Percentiles rank a stretch among this genome's conserved stretches.
These are phyloP conservation scores for Brasilioporus rufonigricans DNA, from an alignment of 768 basidiomycete species.

Conservation along the genomic window DNA sequence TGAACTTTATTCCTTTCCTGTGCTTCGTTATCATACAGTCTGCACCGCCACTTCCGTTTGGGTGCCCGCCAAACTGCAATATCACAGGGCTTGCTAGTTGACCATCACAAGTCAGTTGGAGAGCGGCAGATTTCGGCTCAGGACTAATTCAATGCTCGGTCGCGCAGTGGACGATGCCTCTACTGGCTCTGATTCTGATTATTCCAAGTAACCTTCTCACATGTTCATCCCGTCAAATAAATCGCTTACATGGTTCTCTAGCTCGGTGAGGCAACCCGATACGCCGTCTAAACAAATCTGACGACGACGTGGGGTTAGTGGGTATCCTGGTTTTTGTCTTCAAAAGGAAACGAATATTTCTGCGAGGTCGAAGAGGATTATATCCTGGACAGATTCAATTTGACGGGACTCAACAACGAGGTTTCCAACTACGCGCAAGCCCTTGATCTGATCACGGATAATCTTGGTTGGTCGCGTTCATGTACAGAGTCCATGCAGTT, in stretches of 20 bases:
- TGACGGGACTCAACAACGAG: conserved; percentile 95
- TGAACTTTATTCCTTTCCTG: conserved; percentile 16
- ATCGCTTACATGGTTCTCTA: conserved; percentile 19
- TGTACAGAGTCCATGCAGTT: neutral
- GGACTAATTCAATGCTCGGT: conserved; percentile 34
- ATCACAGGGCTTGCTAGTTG: conserved; percentile 2
- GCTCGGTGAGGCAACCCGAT: conserved; percentile 27
- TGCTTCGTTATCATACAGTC: neutral
- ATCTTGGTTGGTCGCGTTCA: conserved; percentile 65
- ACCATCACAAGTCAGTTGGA: conserved; percentile 25
- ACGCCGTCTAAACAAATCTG: conserved; percentile 15
- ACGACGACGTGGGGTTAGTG: conserved; percentile 50
- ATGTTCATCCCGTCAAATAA: neutral
- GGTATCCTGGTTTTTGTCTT: conserved; percentile 97
- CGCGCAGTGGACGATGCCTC: conserved; percentile 79
- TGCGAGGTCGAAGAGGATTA: conserved; percentile 99
- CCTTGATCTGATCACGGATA: conserved; percentile 94
- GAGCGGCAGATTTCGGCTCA: conserved; percentile 12
- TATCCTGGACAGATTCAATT: conserved; percentile 96
- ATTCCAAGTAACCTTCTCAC: conserved; percentile 74
- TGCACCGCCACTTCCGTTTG: conserved; percentile 21
- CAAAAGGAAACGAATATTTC: conserved; percentile 99
- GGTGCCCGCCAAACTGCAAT: too few relatives aligned
- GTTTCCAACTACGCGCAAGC: conserved; percentile 94
- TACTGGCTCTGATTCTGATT: conserved; percentile 92